Evolutionary conservation across 805 yeast genomes (phyloP), one percentile per base, ranked within the genome.

Genomic region (Lachancea mirantina): DNA sequence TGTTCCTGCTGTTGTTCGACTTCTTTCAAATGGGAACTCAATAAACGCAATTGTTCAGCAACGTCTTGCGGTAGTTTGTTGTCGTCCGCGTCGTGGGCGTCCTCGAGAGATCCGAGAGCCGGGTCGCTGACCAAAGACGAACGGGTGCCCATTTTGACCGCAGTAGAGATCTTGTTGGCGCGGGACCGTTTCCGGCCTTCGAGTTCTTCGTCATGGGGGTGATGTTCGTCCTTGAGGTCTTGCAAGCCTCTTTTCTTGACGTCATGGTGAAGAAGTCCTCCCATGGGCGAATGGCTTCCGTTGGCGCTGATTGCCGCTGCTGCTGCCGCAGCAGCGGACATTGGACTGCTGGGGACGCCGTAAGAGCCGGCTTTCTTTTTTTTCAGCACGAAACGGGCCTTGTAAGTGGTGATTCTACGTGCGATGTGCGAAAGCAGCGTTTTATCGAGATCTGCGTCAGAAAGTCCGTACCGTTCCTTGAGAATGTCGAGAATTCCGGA

Each of bases 21-120:
- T 13, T 56, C 61, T 35, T 56, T 56, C 35, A 53, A 52, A 45
- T 56, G 61, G 1, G 59, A 54, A 7, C 58, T 50, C 34, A 56
- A 35, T 16, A 56, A 36, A 38, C 59, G 50, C 26, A 55, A 34
- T 37, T 56, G 61, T 35, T 56, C 61, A 2, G 61, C 61, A 11
- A 56, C 57, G 23, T 56, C 58, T 17, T 38, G 57, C 13, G 60
- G 59, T 26, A 54, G 40, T 38, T 52, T 53, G 35, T 56, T 58
- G 23, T 54, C 59, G 16, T 42, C 49, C 3, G 49, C 29, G 24
- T 34, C 36, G 19, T 19, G 15, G 11, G 22, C 37, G 18, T 38
- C 38, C 13, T 38, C 41, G 14, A 38, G 32, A 7, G 32, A 26
- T 6, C 33, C 38, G 4, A 34, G 29, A 24, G 29, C 38, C 9